Percentiles rank a stretch among this genome's conserved stretches.
Evolutionary conservation across 306 rosid species (phyloP).

Genomic region (Prunus mongolica): DNA sequence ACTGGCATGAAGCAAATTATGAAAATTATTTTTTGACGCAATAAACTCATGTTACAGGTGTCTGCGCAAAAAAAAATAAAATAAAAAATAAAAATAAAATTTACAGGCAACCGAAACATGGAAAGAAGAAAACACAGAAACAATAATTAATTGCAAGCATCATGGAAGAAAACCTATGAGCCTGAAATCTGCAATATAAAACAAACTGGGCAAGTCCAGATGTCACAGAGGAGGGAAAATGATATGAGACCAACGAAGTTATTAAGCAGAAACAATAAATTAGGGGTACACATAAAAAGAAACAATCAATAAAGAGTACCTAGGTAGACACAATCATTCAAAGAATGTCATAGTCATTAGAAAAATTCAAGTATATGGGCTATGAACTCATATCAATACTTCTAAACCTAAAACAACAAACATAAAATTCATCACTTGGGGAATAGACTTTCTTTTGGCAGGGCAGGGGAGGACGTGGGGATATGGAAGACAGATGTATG

Average conservation of each 20-base stretch:
- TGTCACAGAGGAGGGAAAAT: background rate
- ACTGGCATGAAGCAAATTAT: background rate
- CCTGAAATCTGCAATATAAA: background rate
- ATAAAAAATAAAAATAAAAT: background rate
- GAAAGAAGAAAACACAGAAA: background rate
- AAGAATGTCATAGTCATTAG: background rate
- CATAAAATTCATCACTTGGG: background rate
- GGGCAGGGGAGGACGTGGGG: background rate
- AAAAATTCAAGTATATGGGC: background rate
- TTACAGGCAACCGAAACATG: background rate
- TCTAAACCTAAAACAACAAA: background rate
- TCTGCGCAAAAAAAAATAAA: background rate
- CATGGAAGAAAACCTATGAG: background rate
- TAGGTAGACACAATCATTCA: background rate
- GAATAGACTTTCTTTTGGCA: background rate
- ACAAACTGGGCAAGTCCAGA: background rate
- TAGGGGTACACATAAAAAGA: background rate
- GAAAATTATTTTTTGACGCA: background rate
- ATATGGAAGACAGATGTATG: background rate
- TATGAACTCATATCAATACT: too few relatives aligned
- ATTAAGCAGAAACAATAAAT: background rate
- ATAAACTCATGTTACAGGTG: background rate
- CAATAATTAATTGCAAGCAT: background rate
- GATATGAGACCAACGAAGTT: background rate
- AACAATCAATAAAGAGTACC: background rate